These are phyloP conservation scores for Rachicladosporium sp. DNA, from an alignment of 2,329 filamentous ascomycete genomes.

Conservation along the genomic window DNA sequence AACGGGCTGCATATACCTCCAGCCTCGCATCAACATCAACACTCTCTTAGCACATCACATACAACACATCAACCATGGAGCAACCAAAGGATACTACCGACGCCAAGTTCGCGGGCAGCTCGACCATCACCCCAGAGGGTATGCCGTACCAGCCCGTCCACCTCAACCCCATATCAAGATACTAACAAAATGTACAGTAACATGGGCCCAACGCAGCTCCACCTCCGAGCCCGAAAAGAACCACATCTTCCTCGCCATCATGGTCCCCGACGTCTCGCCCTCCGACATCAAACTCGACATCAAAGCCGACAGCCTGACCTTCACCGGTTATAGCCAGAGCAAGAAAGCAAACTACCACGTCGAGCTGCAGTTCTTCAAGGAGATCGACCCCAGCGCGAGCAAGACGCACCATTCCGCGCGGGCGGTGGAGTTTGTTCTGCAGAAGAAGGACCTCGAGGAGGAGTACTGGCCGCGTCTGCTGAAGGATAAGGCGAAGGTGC, in stretches of 20 bases:
- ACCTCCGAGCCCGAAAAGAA: constrained; percentile 71
- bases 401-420: constrained; percentile 81
- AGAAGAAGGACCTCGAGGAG: constrained; percentile 92
- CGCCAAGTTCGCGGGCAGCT: constrained; percentile 20
- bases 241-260: constrained; percentile 87
- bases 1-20: constrained; percentile 1
- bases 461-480: constrained; percentile 93
- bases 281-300: constrained; percentile 71
- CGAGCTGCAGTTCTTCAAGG: constrained; percentile 74
- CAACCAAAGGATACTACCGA: constrained; percentile 23
- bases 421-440: constrained; percentile 78
- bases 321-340: constrained; percentile 69
- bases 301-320: constrained; percentile 62
- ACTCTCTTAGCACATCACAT: constrained; percentile 1
- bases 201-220: constrained; percentile 96
- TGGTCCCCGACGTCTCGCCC: constrained; percentile 70
- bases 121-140: constrained; percentile 27
- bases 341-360: constrained; percentile 82
- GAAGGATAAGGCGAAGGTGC: constrained; percentile 78
- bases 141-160: no score
- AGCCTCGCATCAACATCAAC: constrained; percentile 3
- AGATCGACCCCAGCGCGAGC: constrained; percentile 76
- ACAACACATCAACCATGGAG: constrained; percentile 13
- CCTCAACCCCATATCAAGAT: not conserved
- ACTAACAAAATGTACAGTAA: constrained; percentile 47